phyloP scores from a whole-genome alignment of 1,284 basidiomycete genomes.

The Ganoderma leucocontextum region DNA sequence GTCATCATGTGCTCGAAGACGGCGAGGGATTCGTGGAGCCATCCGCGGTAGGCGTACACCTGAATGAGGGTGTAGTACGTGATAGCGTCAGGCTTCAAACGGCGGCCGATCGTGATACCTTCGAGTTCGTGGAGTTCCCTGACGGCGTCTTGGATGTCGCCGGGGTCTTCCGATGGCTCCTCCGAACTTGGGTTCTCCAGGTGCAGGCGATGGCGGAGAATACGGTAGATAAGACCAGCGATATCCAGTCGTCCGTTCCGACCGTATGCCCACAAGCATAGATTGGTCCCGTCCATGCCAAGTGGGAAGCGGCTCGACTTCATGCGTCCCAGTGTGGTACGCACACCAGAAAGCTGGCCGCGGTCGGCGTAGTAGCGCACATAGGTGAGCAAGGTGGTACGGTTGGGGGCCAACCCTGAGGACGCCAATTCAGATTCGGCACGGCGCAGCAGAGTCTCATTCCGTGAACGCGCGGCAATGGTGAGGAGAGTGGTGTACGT shows the following conservation, averaged over 20 bases:
- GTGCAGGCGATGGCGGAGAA: constrained; percentile 60
- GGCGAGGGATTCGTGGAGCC: constrained; percentile 63
- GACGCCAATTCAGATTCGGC: constrained; percentile 58
- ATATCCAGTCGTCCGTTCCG: constrained; percentile 61
- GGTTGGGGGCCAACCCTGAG: constrained; percentile 62
- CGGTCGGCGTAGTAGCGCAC: constrained; percentile 62
- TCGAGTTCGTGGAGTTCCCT: constrained; percentile 49
- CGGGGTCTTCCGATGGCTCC: constrained; percentile 34
- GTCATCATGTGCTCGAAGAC: constrained; percentile 79
- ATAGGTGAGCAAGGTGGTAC: constrained; percentile 67
- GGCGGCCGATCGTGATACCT: constrained; percentile 52
- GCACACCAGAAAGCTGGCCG: constrained; percentile 59
- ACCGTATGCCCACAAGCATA: constrained; percentile 73
- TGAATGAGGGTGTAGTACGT: constrained; percentile 80
- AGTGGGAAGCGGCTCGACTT: constrained; percentile 57
- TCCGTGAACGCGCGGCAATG: constrained; percentile 63
- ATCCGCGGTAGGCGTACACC: constrained; percentile 72
- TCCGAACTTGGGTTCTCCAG: constrained; percentile 29
- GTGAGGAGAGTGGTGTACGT: constrained; percentile 74
- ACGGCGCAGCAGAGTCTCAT: constrained; percentile 55
- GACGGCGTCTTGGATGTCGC: constrained; percentile 45
- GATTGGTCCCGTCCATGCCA: constrained; percentile 70
- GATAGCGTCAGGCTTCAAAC: constrained; percentile 62
- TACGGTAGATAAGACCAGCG: constrained; percentile 66
- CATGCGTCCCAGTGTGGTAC: constrained; percentile 61